Evolutionary conservation across 2,329 filamentous ascomycete species (phyloP), one percentile per base, ranked within the genome.

Genomic region (Magnaporthales sp.): DNA sequence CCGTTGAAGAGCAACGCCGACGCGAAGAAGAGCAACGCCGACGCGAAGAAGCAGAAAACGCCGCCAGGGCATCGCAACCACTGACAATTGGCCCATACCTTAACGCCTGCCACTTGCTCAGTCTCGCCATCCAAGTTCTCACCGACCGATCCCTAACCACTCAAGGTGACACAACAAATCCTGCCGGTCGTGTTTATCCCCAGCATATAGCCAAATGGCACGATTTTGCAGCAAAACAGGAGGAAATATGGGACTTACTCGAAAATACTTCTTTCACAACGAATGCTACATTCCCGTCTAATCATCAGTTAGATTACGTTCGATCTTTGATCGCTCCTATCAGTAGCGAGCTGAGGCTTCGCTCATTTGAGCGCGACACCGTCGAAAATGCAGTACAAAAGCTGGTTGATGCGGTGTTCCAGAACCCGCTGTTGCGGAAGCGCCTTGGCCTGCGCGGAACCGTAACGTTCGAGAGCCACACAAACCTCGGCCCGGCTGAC

Each of bases 381-480:
- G 72, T 80, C 9, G 75, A 80, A 68, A 77, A 76, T 68, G 71
- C 73, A 2, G 75, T 80, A 9, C 65, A 73, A 67, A 75, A 71
- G 67, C 67, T 80, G 22, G 38, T 80, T 24, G 67, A 75, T 8
- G 66, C 63, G 46, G 69, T 72, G 3, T 74, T 72, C 27, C 66
- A 73, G 1, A 66, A 80, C 58, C 15, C 70, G 15, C 27, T 64
- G 10, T 68, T 80, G 10, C 72, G 74, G 63, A 61, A 65, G 13
- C 26, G 56, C 30, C 71, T 80, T n/a, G 72, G 71, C 30, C 68
- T 80, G 4, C 46, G 67, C 19, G 75, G 76, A 64, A 73, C 73
- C 1, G 70, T 78, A 26, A 75, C 73, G 2, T 80, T 80, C 62
- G 72, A 78, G 67, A 78, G 74, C 69, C 72, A 78, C 65, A 77